These are phyloP conservation scores for Hanseniaspora valbyensis DNA, from an alignment of 805 yeast genomes.

Conservation along the genomic window DNA sequence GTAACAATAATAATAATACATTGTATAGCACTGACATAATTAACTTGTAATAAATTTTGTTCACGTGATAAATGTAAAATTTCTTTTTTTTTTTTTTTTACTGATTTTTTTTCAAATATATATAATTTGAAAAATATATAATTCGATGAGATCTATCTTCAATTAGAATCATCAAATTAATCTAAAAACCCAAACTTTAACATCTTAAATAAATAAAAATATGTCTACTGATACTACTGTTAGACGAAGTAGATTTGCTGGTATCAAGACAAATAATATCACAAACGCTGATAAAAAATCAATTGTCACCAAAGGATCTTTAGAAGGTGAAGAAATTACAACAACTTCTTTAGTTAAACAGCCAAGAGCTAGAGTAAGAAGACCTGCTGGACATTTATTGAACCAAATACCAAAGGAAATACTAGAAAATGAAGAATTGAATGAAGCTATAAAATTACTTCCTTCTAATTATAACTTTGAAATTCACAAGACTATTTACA, in stretches of 20 bases:
- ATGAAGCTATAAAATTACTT: conserved; percentile 65
- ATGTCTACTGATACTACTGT: neutral
- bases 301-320: conserved; percentile 16
- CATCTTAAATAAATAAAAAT: neutral
- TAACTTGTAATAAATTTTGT: too few species aligned
- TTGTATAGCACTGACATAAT: too few species aligned
- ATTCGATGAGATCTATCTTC: too few species aligned
- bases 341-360: conserved; percentile 24
- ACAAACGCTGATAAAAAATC: neutral
- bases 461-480: conserved; percentile 94
- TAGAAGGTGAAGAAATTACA: conserved; percentile 24
- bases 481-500: conserved; percentile 92
- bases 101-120: neutral
- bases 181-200: too few species aligned
- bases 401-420: conserved; percentile 87
- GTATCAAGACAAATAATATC: conserved; percentile 32
- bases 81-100: too few species aligned
- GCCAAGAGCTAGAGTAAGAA: conserved; percentile 34
- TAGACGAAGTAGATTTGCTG: conserved; percentile 48
- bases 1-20: too few species aligned
- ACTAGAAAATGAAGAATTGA: conserved; percentile 65
- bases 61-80: too few species aligned
- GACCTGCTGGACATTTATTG: conserved; percentile 36
- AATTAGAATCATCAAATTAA: too few species aligned
- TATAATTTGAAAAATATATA: too few species aligned